A percentile compares a stretch with the other conserved stretches of the same genome.
phyloP scores from a whole-genome alignment of 163 green algal genomes.

The Chlamydomonas reinhardtii region DNA sequence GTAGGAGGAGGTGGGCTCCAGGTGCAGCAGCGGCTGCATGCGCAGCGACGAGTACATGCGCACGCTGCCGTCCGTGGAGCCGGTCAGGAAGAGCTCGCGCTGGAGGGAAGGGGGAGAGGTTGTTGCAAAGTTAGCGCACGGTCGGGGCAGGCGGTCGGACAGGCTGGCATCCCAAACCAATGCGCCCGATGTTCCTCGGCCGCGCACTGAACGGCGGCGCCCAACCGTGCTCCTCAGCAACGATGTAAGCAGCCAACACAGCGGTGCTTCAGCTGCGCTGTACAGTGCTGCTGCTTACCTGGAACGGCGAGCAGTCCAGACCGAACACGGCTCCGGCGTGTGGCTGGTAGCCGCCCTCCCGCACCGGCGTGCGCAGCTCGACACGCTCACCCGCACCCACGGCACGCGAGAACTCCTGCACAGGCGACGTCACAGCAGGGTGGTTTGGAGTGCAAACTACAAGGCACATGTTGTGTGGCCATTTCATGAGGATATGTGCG shows the following conservation, averaged over 20 bases:
- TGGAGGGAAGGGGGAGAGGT: too few species aligned
- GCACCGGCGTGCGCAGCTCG: constrained; percentile 67
- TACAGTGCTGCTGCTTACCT: constrained; percentile 27
- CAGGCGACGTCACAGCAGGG: not conserved
- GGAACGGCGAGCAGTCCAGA: constrained; percentile 67
- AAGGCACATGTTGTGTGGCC: not conserved
- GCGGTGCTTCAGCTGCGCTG: too few species aligned
- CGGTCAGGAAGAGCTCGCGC: constrained; percentile 69
- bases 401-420: constrained; percentile 58
- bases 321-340: constrained; percentile 69
- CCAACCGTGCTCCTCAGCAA: too few species aligned
- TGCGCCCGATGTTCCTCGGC: too few species aligned
- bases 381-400: constrained; percentile 42
- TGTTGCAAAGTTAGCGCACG: too few species aligned
- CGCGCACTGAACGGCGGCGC: too few species aligned
- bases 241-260: too few species aligned
- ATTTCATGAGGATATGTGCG: too few species aligned
- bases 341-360: constrained; percentile 52
- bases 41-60: constrained; percentile 63
- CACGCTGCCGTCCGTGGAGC: constrained; percentile 68
- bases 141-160: too few species aligned
- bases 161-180: too few species aligned
- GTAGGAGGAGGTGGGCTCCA: constrained; percentile 58
- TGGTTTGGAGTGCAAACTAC: not conserved
- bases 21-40: constrained; percentile 58